Conservation (phyloP, 208 protist species). For the Trypanosomatidae sp. region DNA sequence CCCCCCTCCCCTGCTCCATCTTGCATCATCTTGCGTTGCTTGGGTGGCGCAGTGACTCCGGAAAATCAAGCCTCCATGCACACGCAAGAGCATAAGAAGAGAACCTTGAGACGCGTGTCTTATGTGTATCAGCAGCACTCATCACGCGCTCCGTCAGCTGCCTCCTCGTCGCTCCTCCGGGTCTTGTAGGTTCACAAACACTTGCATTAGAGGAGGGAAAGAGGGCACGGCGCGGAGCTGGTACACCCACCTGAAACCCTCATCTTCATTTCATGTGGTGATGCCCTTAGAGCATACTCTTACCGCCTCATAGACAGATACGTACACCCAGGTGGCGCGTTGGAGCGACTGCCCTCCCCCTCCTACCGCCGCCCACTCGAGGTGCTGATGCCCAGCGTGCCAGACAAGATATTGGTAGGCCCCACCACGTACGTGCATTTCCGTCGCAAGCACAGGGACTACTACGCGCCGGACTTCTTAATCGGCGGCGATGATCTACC, state of each 20-base stretch:
- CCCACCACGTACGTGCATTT: slow-evolving; percentile 54
- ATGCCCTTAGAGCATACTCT: neutral
- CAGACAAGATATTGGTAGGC: slow-evolving; percentile 51
- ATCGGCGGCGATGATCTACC: neutral
- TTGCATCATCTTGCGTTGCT: neutral
- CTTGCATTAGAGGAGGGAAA: neutral
- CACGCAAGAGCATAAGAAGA: neutral
- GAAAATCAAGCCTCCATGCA: neutral
- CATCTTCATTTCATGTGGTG: neutral
- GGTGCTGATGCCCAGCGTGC: slow-evolving; percentile 26
- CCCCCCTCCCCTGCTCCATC: neutral
- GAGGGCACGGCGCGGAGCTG: neutral
- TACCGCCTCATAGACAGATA: neutral
- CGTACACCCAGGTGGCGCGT: neutral
- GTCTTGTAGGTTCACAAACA: neutral
- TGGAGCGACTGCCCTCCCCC: neutral
- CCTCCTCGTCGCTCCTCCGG: neutral
- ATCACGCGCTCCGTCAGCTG: neutral
- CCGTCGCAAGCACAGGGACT: slow-evolving; percentile 34
- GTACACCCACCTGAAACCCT: neutral
- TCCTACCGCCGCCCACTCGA: neutral
- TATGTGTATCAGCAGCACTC: neutral
- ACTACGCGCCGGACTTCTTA: slow-evolving; percentile 50
- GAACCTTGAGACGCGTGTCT: neutral
- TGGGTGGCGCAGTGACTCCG: neutral